Conservation (phyloP, 306 rosid species). For the Mucuna pruriens region DNA sequence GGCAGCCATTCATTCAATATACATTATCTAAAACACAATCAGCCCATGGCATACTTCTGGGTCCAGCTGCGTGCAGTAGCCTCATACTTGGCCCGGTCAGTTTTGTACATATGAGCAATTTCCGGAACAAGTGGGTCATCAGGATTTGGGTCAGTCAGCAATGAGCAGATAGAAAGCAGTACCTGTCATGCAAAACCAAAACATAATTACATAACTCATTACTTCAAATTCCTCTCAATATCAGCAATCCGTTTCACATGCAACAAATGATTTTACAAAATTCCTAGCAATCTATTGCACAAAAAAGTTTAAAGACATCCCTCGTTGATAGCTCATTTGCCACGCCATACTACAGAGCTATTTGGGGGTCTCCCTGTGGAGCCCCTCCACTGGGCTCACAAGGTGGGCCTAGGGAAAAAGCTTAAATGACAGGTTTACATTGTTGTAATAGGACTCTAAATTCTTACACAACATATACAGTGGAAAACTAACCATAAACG, state of each 20-base stretch:
- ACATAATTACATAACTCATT: slow-evolving; percentile 19
- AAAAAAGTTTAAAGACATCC: neutral
- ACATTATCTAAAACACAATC: slow-evolving; percentile 36
- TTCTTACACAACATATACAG: neutral
- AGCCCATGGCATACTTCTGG: slow-evolving; percentile 81
- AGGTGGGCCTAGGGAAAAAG: too few relatives aligned
- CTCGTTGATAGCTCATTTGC: neutral
- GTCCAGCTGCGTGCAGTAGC: slow-evolving; percentile 85
- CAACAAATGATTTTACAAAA: neutral
- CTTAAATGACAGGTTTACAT: neutral
- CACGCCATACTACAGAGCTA: too few relatives aligned
- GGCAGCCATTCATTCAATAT: slow-evolving; percentile 32
- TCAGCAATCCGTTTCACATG: neutral
- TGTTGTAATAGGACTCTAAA: neutral
- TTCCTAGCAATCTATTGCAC: neutral
- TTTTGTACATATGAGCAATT: slow-evolving; percentile 84
- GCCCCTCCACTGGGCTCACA: neutral
- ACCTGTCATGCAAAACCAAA: slow-evolving; percentile 53
- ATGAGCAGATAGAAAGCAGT: slow-evolving; percentile 76
- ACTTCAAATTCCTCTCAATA: neutral
- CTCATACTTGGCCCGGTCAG: slow-evolving; percentile 70
- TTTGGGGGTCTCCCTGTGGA: neutral
- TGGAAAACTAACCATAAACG: neutral
- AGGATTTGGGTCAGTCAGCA: slow-evolving; percentile 82
- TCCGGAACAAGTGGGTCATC: slow-evolving; percentile 84